Base-by-base conservation (phyloP, 176 grass and related monocot species). In the Elymus sibiricus region DNA sequence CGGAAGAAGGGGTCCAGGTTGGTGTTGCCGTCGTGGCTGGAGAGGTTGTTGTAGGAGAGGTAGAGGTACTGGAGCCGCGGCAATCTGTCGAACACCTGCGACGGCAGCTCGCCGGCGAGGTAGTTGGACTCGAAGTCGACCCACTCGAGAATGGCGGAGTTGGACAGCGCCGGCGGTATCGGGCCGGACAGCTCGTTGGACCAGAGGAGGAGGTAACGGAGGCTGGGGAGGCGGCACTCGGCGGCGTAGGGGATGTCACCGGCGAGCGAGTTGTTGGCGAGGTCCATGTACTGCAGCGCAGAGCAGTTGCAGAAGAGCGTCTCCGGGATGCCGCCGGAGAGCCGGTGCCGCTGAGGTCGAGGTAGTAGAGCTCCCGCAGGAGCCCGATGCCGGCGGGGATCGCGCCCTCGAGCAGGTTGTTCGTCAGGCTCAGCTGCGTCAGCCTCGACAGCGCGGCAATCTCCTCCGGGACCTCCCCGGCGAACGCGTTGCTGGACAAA, bases 251-350 rank as follows among this genome's bases (percentile, higher is more conserved):
- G 86, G 78, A 98, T 96, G 47, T 77, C 68, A 27, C 97, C 94
- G 31, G 79, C 38, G 12, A 98, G 92, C 0, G 77, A 90, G 51
- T 98, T 98, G 84, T 88, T 88, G 61, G 85, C 86, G 47, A 98
- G 84, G 25, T 98, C 94, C 9, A 94, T 71, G 65, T 91, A 98
- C 75, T 98, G 97, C 37, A 98, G n/a, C 7, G 84, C 39, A 4
- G 92, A 92, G 76, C 86, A 69, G 60, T 98, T 98, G 86, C 97
- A 93, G 71, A 96, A 93, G 29, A 98, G 55, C 16, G 90, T 88
- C 51, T 42, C 67, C 8, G 97, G 92, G 43, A 95, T 90, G 37
- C 8, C 73, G 31, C 88, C 88, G 2, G 90, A 88, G 75, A 98
- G 55, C 29, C 65, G 75, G 88, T 98, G 5, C 74, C 66, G 7